Evolutionary conservation across 352 stramenopile genomes (phyloP), one percentile per base, ranked within the genome.

Genomic region (Phytophthora tentaculata): DNA sequence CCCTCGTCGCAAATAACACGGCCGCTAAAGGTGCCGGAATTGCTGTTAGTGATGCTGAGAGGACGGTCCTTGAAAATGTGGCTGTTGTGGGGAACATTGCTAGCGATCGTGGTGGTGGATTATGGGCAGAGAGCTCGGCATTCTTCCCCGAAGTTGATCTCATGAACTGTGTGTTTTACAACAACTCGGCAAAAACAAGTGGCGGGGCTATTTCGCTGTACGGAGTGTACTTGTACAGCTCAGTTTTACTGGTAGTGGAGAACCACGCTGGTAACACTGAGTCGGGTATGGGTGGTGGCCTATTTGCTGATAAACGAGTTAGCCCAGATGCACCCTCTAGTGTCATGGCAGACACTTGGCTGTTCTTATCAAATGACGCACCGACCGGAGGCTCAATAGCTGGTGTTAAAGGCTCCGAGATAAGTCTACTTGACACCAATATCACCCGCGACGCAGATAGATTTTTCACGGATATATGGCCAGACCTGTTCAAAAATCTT

Each of bases 81-180:
- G 51, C 56, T 1, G 10, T 85, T 39, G 32, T 69, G 4, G 63
- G 55, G 14, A 85, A 85, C 39, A 14, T 28, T 5, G 77, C 74
- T 19, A 55, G 47, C 7, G 56, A 58, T 22, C 13, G 51, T 24
- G 77, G 77, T 5, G 77, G 74, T 50, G 67, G 67, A 8, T 20
- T 85, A 10, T 77, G 54, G 35, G 49, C 64, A 2, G 50, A 55
- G 24, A 64, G 52, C 5, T 35, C 56, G 44, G 16, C 43, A 2
- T 51, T 49, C 2, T 61, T 48, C 5, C 43, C 55, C 0, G 17
- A 74, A 20, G 8, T 65, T 2, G 14, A 52, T 9, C 16, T 66
- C 5, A 14, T 28, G 0, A 56, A 55, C 13, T 80, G 69, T 22
- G 60, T 83, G 7, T 78, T 83, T 12, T 85, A 85, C 69, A 85